Conservation (phyloP, 805 yeast species). For the Maudiozyma saulgeensis region DNA sequence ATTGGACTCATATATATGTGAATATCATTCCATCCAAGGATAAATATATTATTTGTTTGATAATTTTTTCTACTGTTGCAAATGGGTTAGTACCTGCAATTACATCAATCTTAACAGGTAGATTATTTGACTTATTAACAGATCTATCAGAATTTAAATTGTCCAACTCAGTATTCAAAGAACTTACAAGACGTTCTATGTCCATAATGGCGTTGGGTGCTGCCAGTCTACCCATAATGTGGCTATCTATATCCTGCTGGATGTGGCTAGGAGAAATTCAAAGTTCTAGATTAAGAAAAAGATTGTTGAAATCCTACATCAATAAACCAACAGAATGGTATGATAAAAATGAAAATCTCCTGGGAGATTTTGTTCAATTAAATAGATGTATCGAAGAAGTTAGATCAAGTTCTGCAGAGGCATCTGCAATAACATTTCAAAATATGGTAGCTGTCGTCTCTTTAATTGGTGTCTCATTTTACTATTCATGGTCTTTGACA, state of each 20-base stretch:
- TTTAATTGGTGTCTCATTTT: conserved; percentile 54
- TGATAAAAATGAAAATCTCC: conserved; percentile 43
- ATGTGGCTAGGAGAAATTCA: conserved; percentile 64
- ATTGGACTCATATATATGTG: conserved; percentile 14
- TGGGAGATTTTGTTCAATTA: conserved; percentile 56
- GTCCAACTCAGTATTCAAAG: conserved; percentile 40
- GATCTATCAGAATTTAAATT: neutral
- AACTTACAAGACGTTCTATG: conserved; percentile 33
- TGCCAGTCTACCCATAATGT: conserved; percentile 35
- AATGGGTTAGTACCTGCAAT: conserved; percentile 54
- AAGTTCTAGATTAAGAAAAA: conserved; percentile 44
- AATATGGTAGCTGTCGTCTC: conserved; percentile 45
- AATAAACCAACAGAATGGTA: conserved; percentile 47
- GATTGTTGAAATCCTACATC: conserved; percentile 38
- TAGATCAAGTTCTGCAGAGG: conserved; percentile 58
- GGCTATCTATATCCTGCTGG: conserved; percentile 55
- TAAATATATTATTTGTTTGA: conserved; percentile 18
- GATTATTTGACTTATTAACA: conserved; percentile 43
- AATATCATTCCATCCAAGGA: conserved; percentile 19
- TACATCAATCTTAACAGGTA: conserved; percentile 57
- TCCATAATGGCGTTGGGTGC: conserved; percentile 39
- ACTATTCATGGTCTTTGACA: conserved; percentile 79
- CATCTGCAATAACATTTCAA: conserved; percentile 48
- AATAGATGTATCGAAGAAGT: conserved; percentile 70
- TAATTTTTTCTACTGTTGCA: conserved; percentile 33